Conservation (phyloP, 306 rosid genomes). For the Pyrus bretschneideri region DNA sequence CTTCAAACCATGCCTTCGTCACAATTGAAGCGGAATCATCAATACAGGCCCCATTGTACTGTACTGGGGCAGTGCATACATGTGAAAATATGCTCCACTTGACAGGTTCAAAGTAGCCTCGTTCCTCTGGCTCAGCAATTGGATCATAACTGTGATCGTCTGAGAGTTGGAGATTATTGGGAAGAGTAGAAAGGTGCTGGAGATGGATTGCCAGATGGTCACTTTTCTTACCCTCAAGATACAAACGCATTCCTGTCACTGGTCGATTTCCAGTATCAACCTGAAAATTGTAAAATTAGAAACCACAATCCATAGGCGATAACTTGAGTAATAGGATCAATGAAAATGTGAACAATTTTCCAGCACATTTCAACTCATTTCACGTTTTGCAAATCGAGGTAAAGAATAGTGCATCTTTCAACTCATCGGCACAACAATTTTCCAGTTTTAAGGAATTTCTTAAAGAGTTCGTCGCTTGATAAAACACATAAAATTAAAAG, state of each 20-base stretch:
- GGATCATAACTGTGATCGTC: conserved; percentile 48
- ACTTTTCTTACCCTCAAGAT: conserved; percentile 74
- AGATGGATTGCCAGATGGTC: conserved; percentile 77
- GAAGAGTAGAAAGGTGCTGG: conserved; percentile 75
- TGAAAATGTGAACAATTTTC: neutral
- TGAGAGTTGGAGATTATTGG: conserved; percentile 46
- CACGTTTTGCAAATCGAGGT: neutral
- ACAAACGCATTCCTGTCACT: conserved; percentile 73
- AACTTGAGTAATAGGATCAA: neutral
- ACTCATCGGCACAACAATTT: neutral
- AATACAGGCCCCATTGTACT: conserved; percentile 45
- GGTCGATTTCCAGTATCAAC: conserved; percentile 66
- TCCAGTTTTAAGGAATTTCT: neutral
- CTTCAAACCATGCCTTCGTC: conserved; percentile 86
- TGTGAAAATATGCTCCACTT: conserved; percentile 83
- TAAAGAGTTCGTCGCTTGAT: neutral
- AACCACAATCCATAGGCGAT: neutral
- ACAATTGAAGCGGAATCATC: conserved; percentile 60
- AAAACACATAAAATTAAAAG: neutral
- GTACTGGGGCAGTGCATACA: conserved; percentile 71
- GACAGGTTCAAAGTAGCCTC: conserved; percentile 60
- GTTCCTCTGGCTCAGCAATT: conserved; percentile 39
- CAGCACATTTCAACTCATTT: neutral
- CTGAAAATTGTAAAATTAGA: conserved; percentile 32
- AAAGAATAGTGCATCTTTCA: neutral